A percentile compares a stretch with the other conserved stretches of the same genome.
These are phyloP conservation scores for Aspergillus leporis DNA, from an alignment of 495 filamentous ascomycete species.

Conservation along the genomic window DNA sequence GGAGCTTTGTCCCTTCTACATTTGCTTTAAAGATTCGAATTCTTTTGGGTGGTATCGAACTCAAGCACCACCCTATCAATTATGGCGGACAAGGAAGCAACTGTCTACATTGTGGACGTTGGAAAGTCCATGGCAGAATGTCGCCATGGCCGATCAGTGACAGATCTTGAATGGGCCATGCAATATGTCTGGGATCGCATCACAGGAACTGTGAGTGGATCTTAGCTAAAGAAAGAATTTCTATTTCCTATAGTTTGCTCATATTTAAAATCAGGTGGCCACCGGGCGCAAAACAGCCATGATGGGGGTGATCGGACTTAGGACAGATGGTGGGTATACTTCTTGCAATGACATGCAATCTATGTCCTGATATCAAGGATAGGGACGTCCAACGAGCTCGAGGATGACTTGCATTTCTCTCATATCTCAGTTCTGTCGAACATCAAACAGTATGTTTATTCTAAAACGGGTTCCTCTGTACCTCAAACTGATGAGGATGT, in stretches of 20 bases:
- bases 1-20: constrained; percentile 14
- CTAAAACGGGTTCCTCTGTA: background rate
- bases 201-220: constrained; percentile 64
- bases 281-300: constrained; percentile 80
- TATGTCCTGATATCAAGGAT: constrained; percentile 15
- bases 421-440: constrained; percentile 74
- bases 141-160: constrained; percentile 69
- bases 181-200: constrained; percentile 97
- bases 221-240: background rate
- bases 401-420: constrained; percentile 64
- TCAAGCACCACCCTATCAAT: constrained; percentile 13
- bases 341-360: background rate
- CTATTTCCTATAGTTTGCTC: background rate
- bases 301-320: constrained; percentile 78
- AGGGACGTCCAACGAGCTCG: constrained; percentile 70
- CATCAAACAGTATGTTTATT: constrained; percentile 59
- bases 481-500: constrained; percentile 5
- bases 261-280: constrained; percentile 54
- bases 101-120: constrained; percentile 88
- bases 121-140: constrained; percentile 79
- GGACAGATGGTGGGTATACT: constrained; percentile 62
- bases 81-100: constrained; percentile 95
- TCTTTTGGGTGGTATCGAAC: background rate
- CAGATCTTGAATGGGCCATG: constrained; percentile 88
- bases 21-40: background rate